These are phyloP conservation scores for Aspergillus thermomutatus DNA, from an alignment of 2,329 filamentous ascomycete genomes.

Conservation along the genomic window DNA sequence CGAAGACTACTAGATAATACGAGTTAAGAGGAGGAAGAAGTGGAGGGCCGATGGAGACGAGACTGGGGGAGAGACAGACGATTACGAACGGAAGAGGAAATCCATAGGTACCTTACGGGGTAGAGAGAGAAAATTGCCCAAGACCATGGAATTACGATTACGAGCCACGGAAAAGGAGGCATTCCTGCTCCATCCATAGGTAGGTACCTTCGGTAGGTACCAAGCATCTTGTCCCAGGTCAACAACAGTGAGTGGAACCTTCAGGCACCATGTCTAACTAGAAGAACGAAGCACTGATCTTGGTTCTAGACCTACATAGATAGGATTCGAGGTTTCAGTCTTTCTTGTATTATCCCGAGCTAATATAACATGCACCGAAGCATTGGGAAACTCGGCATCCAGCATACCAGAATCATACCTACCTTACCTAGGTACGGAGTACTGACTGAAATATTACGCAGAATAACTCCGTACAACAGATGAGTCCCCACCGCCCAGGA, in stretches of 20 bases:
- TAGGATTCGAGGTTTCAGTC: background rate
- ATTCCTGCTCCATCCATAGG: too few relatives aligned
- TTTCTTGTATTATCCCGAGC: background rate
- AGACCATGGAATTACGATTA: conserved; percentile 18
- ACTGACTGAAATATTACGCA: background rate
- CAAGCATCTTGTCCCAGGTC: background rate
- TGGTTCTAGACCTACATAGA: background rate
- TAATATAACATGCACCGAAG: background rate
- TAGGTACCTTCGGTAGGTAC: background rate
- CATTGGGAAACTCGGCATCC: background rate
- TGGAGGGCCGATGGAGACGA: conserved; percentile 21
- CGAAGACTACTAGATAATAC: background rate
- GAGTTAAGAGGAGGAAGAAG: conserved; percentile 17
- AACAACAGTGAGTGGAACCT: background rate
- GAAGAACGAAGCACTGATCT: background rate
- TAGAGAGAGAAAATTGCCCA: conserved; percentile 1
- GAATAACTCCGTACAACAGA: background rate
- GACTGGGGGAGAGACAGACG: conserved; percentile 1
- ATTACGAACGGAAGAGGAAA: conserved; percentile 6
- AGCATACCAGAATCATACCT: background rate
- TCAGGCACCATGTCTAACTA: background rate
- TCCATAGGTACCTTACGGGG: conserved; percentile 12
- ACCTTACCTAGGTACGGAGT: background rate
- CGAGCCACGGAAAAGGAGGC: background rate
- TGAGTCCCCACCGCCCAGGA: background rate